Conservation (phyloP, 768 basidiomycete genomes). For the Leccinum olivaceopallidum region DNA sequence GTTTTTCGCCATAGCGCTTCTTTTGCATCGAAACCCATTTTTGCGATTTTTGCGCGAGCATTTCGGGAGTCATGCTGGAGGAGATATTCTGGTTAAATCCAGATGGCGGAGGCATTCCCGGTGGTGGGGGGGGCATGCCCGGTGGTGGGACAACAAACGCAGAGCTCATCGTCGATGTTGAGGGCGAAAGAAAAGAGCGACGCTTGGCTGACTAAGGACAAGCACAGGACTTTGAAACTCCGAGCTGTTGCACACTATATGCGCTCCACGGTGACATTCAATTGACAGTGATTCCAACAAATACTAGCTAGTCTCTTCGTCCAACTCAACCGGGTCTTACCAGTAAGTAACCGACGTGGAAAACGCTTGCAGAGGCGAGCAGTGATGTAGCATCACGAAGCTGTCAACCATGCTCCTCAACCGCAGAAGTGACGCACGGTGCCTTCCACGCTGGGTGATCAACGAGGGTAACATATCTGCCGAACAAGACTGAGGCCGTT, state of each 20-base stretch:
- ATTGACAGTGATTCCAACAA: neutral
- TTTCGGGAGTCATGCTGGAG: conserved; percentile 57
- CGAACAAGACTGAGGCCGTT: neutral
- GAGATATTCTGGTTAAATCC: conserved; percentile 34
- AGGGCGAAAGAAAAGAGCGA: conserved; percentile 26
- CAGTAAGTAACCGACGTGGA: neutral
- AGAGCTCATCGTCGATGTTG: conserved; percentile 35
- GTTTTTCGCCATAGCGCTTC: conserved; percentile 89
- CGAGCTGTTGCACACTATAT: neutral
- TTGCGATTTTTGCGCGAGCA: conserved; percentile 87
- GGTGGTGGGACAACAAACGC: conserved; percentile 40
- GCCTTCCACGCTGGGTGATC: neutral
- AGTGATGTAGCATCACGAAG: too few species aligned
- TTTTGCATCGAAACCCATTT: conserved; percentile 96
- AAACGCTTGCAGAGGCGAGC: neutral
- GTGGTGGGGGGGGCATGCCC: conserved; percentile 43
- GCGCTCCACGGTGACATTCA: neutral
- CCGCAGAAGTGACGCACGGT: neutral
- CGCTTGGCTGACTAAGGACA: conserved; percentile 26
- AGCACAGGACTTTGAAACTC: conserved; percentile 11
- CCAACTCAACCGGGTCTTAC: neutral
- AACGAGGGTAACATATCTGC: neutral
- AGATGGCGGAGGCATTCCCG: conserved; percentile 42
- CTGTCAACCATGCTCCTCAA: neutral
- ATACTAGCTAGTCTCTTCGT: too few species aligned